phyloP scores from a whole-genome alignment of 75 land plant species.

The Ceratopteris richardii region DNA sequence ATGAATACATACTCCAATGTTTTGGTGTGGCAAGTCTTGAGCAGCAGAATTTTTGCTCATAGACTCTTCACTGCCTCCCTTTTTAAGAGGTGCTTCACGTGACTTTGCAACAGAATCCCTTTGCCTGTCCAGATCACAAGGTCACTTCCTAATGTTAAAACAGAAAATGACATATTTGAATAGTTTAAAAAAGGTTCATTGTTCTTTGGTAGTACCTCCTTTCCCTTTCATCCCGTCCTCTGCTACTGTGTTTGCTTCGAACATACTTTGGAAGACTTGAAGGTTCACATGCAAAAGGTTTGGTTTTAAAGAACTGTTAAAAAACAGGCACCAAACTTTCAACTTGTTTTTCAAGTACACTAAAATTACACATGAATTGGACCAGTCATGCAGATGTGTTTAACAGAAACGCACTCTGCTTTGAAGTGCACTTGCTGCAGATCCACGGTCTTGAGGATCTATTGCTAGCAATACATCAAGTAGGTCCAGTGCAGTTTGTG shows the following conservation, averaged over 20 bases:
- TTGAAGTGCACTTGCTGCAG: constrained; percentile 25
- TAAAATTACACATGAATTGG: not conserved
- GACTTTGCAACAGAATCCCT: not conserved
- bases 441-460: constrained; percentile 30
- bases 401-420: constrained; percentile 15
- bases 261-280: constrained; percentile 51
- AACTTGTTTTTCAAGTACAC: not conserved
- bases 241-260: constrained; percentile 53
- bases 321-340: not conserved
- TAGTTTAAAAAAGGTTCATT: not conserved
- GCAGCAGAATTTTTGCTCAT: not conserved
- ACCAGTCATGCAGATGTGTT: not conserved
- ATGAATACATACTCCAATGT: no score
- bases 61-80: not conserved
- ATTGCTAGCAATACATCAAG: constrained; percentile 22
- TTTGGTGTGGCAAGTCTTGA: not conserved
- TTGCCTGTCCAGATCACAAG: not conserved
- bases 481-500: constrained; percentile 15
- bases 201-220: constrained; percentile 24
- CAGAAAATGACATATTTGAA: not conserved
- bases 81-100: not conserved
- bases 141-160: not conserved
- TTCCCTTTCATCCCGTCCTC: constrained; percentile 34
- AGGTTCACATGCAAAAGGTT: constrained; percentile 59
- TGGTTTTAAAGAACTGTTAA: constrained; percentile 44